phyloP scores from a whole-genome alignment of 1,139 yeast genomes.

The Taiozyma sp. region DNA sequence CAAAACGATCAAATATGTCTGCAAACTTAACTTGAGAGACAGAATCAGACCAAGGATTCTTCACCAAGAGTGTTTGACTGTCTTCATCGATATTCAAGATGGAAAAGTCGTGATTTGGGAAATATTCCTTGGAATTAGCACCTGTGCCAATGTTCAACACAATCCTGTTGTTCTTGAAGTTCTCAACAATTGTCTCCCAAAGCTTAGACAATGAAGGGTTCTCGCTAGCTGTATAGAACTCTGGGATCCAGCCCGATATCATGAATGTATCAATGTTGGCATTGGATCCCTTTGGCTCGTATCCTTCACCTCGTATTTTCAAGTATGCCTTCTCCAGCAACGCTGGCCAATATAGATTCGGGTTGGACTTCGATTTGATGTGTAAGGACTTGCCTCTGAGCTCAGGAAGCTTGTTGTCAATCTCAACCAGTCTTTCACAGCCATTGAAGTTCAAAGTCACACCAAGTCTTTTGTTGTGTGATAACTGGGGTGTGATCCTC shows the following conservation, averaged over 20 bases:
- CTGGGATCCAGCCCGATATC: constrained; percentile 74
- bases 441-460: constrained; percentile 57
- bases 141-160: constrained; percentile 73
- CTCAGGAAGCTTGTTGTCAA: constrained; percentile 43
- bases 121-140: constrained; percentile 34
- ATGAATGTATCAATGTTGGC: constrained; percentile 69
- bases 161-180: constrained; percentile 32
- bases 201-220: constrained; percentile 26
- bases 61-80: constrained; percentile 31
- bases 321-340: constrained; percentile 74
- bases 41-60: constrained; percentile 42
- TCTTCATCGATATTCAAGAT: constrained; percentile 33
- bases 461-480: constrained; percentile 31
- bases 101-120: constrained; percentile 70
- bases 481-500: constrained; percentile 29
- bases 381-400: constrained; percentile 24
- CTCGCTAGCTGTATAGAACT: constrained; percentile 36
- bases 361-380: constrained; percentile 39
- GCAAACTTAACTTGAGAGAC: constrained; percentile 25
- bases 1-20: constrained; percentile 42
- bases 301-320: constrained; percentile 48
- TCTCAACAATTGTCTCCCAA: constrained; percentile 31
- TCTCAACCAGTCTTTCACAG: constrained; percentile 40
- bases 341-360: constrained; percentile 58
- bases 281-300: constrained; percentile 73